These are phyloP conservation scores for Neurospora intermedia DNA, from an alignment of 495 filamentous ascomycete genomes.

Conservation along the genomic window DNA sequence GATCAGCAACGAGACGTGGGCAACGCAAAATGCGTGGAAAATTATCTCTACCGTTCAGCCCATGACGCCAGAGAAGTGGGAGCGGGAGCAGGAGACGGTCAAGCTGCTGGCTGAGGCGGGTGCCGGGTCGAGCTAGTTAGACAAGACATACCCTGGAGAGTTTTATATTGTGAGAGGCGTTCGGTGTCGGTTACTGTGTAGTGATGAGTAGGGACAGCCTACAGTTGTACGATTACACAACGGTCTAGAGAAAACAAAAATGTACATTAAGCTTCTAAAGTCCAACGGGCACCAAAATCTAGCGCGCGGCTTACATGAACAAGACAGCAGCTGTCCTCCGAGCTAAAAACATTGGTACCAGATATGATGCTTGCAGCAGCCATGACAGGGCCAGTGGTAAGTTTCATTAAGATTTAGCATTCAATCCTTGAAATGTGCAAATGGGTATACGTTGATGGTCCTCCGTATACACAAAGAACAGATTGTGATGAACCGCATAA, in stretches of 20 bases:
- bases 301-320: not conserved
- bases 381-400: not conserved
- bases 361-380: not conserved
- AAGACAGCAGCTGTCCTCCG: not conserved
- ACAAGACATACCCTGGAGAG: not conserved
- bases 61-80: slow-evolving; percentile 42
- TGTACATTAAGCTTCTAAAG: not conserved
- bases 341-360: not conserved
- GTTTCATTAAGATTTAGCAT: not conserved
- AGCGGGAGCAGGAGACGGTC: slow-evolving; percentile 12
- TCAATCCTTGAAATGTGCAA: not conserved
- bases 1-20: slow-evolving; percentile 37
- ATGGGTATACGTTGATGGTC: not conserved
- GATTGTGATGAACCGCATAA: not conserved
- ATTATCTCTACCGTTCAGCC: slow-evolving; percentile 62
- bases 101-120: not conserved
- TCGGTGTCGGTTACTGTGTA: not conserved
- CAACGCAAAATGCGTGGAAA: slow-evolving; percentile 51
- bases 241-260: not conserved
- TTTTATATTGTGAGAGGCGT: not conserved
- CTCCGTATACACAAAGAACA: not conserved
- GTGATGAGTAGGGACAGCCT: not conserved
- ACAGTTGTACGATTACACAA: not conserved
- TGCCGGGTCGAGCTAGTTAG: not conserved
- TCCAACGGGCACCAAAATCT: not conserved